Conservation (phyloP, 164 flowering plant species). For the Platanus orientalis region DNA sequence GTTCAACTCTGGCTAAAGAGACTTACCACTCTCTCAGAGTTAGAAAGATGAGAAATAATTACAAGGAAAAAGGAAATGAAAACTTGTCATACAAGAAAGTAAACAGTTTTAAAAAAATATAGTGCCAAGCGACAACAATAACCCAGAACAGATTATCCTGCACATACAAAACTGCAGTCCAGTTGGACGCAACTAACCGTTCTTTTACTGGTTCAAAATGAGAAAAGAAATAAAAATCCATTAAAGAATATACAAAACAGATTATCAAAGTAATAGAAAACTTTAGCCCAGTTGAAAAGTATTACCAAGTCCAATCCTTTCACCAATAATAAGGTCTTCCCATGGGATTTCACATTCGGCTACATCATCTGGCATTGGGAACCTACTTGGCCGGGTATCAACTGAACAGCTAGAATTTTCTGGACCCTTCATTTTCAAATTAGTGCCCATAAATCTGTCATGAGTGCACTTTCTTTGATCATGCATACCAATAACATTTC, state of each 20-base stretch:
- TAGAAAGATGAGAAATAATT: no score
- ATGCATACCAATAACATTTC: slow-evolving; percentile 22
- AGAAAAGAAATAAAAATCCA: slow-evolving; percentile 1
- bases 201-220: not conserved
- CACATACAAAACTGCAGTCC: no score
- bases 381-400: slow-evolving; percentile 33
- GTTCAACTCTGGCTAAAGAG: no score
- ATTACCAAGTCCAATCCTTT: slow-evolving; percentile 97
- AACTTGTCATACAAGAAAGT: not conserved
- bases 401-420: slow-evolving; percentile 35
- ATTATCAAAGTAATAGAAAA: not conserved
- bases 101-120: not conserved
- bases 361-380: slow-evolving; percentile 68
- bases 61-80: not conserved
- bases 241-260: not conserved
- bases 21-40: no score
- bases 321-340: slow-evolving; percentile 93
- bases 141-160: not conserved
- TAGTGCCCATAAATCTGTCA: slow-evolving; percentile 39
- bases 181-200: not conserved
- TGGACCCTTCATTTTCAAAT: slow-evolving; percentile 27
- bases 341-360: slow-evolving; percentile 88
- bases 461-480: slow-evolving; percentile 32
- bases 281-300: not conserved
- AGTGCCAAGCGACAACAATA: no score